Evolutionary conservation across 495 filamentous ascomycete genomes (phyloP), one percentile per base, ranked within the genome.

Genomic region (Talaromyces thailandensis): DNA sequence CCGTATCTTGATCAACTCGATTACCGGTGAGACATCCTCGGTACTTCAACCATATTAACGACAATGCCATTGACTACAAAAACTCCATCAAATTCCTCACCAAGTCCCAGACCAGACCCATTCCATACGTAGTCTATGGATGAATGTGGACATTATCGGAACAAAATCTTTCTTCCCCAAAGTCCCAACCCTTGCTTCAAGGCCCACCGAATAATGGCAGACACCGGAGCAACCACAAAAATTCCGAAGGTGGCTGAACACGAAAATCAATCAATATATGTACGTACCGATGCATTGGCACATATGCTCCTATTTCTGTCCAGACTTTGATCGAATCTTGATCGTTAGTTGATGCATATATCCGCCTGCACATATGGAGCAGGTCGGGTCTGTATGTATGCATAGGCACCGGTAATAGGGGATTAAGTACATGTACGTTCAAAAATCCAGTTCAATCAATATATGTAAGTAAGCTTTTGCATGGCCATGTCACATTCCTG

Each of bases 401-500:
- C 12, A 37, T 29, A 16, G 11, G 14, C 9, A 40, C 35, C 11
- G 35, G 35, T 8, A 37, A 37, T 16, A 40, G 3, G 35, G 28
- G 35, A 40, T 40, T 40, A 40, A 16, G 35, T 40, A 40, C n/a
- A n/a, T 14, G 35, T 14, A 40, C 4, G 14, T n/a, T n/a, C n/a
- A n/a, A n/a, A n/a, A n/a, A 14, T 21, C 43, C 16, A 48, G 21
- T 7, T 48, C 43, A 48, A 48, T 48, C 43, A 53, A 53, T 59
- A 53, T 48, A 59, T 26, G 23, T 43, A 59, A 45, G 56, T 58
- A 58, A 35, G 32, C 26, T 45, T 59, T 35, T 59, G 56, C 57
- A 48, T 59, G 35, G 14, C 37, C 56, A n/a, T 45, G 57, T 59
- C 57, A 59, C 57, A 59, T 61, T 61, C 59, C 59, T 35, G 59